Evolutionary conservation across 306 rosid genomes (phyloP), one percentile per base, ranked within the genome.

Genomic region (Sophora flavescens): DNA sequence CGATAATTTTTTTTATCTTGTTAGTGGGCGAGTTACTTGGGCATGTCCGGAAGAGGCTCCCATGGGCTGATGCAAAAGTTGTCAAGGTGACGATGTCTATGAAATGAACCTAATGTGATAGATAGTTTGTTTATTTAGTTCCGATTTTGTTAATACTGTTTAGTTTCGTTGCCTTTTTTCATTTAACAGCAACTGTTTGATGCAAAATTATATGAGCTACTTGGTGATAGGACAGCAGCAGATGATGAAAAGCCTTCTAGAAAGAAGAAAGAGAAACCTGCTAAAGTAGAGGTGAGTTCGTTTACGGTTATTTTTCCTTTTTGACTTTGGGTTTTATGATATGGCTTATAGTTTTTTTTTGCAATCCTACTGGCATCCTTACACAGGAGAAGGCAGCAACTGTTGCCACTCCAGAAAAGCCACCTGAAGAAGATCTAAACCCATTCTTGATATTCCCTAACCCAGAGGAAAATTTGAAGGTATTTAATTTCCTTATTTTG

Each of bases 61-160:
- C 97, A 26, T 96, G 99, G 99, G 99, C 89, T 74, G 98, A 96
- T 81, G 93, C 98, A 65, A 96, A 96, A 86, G 86, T 88, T 75
- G 97, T 84, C 47, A 96, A 96, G 97, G 99, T 96, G 71, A 78
- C 67, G 17, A 59, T 58, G 30, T 53, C 81, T 59, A 41, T 45
- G n/a, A 44, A 47, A 4, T 35, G 26, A 67, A 76, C 33, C 2
- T 47, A 45, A 28, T 54, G 68, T 26, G 36, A 67, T 41, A n/a
- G 36, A 50, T 70, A 12, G 22, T 42, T 76, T 39, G 6, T 70
- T 72, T 58, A 39, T 60, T 86, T 79, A 36, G 22, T 38, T 38
- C 45, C 18, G 6, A 57, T 78, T 50, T 54, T 51, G 6, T 63
- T 64, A 10, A 42, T 30, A 70, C 18, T 16, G 36, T 16, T 80